Conservation (phyloP, 1,284 basidiomycete species). For the Schizopora paradoxa region DNA sequence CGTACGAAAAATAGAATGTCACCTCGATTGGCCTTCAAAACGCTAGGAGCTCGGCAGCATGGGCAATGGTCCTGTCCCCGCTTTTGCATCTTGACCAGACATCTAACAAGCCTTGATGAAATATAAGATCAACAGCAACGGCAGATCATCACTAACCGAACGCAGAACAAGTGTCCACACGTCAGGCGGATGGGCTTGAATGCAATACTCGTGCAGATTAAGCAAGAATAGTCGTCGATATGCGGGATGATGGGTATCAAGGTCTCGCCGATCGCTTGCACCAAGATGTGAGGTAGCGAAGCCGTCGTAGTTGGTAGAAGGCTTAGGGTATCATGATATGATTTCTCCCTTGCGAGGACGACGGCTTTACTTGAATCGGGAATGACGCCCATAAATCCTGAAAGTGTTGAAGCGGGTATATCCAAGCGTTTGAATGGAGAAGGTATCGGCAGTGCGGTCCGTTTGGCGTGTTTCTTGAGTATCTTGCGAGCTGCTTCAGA, state of each 20-base stretch:
- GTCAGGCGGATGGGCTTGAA: constrained; percentile 84
- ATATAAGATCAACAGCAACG: not conserved
- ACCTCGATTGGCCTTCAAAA: constrained; percentile 73
- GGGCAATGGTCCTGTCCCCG: constrained; percentile 78
- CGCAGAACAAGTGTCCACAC: constrained; percentile 92
- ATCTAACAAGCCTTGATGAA: constrained; percentile 35
- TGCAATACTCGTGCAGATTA: constrained; percentile 79
- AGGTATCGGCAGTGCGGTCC: constrained; percentile 62
- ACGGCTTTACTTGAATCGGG: not conserved
- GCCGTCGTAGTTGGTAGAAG: constrained; percentile 29
- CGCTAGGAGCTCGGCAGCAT: constrained; percentile 76
- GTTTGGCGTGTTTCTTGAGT: constrained; percentile 92
- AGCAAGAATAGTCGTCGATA: constrained; percentile 73
- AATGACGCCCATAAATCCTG: not conserved
- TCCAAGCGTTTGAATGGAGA: constrained; percentile 12
- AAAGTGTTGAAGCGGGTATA: constrained; percentile 20
- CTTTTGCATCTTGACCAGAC: constrained; percentile 93
- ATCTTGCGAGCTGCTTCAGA: constrained; percentile 87
- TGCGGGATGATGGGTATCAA: constrained; percentile 81
- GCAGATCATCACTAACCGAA: constrained; percentile 39
- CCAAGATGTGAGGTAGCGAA: constrained; percentile 72
- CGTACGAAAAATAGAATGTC: constrained; percentile 28
- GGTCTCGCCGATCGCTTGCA: constrained; percentile 82
- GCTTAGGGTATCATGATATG: constrained; percentile 14
- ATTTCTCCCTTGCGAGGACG: no score